Conservation (phyloP, 2,329 filamentous ascomycete species). For the Stagonosporopsis cucurbitacearum region DNA sequence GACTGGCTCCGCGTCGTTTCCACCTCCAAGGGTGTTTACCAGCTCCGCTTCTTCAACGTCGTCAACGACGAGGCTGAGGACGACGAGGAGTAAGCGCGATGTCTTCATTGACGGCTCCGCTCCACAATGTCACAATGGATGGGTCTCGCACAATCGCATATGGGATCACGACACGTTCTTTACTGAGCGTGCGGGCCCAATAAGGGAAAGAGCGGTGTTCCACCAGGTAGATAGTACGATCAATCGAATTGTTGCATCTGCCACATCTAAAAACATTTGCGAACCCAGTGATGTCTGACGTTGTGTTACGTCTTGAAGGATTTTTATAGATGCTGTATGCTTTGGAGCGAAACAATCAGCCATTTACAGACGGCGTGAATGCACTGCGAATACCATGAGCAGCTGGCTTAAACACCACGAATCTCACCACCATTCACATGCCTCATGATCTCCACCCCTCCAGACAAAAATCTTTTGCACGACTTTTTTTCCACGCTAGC, state of each 20-base stretch:
- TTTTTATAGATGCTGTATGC: too few relatives aligned
- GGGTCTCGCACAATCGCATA: conserved; percentile 8
- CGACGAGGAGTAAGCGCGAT: conserved; percentile 85
- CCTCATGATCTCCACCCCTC: conserved; percentile 2
- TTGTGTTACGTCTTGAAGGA: too few relatives aligned
- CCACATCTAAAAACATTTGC: conserved; percentile 2
- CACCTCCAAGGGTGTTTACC: conserved; percentile 97
- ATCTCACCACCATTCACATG: neutral
- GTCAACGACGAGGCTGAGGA: conserved; percentile 98
- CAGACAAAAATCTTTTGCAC: conserved; percentile 12
- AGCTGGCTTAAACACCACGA: neutral
- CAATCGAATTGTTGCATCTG: conserved; percentile 38
- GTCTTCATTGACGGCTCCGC: conserved; percentile 16
- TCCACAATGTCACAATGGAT: conserved; percentile 12
- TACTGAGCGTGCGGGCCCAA: conserved; percentile 23
- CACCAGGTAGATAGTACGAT: conserved; percentile 41
- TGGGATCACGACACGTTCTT: conserved; percentile 14
- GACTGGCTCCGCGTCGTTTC: conserved; percentile 99
- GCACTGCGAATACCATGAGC: too few relatives aligned
- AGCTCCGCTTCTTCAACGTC: conserved; percentile 99
- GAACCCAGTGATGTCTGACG: conserved; percentile 2
- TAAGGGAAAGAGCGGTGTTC: conserved; percentile 29
- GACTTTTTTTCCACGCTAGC: conserved; percentile 9
- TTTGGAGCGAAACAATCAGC: too few relatives aligned
- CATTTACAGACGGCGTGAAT: too few relatives aligned